Conservation (phyloP, 2,329 filamentous ascomycete species). For the Aspergillus niger region DNA sequence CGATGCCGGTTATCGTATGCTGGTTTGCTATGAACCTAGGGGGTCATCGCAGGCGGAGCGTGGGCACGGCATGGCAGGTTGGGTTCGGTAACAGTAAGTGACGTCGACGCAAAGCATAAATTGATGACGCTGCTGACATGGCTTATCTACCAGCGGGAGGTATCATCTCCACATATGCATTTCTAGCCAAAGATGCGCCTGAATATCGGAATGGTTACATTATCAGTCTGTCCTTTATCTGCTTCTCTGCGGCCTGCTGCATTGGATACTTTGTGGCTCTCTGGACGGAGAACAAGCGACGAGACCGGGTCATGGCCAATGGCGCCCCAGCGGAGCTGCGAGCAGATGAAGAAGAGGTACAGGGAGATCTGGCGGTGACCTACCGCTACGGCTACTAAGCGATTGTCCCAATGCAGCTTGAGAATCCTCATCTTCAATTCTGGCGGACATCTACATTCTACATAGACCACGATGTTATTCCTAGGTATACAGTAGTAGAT, state of each 20-base stretch:
- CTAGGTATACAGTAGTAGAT: not conserved
- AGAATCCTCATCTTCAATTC: not conserved
- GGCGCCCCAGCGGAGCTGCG: slow-evolving; percentile 22
- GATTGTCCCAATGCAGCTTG: not conserved
- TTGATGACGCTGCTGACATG: slow-evolving; percentile 10
- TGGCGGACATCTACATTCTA: not conserved
- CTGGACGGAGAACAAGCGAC: slow-evolving; percentile 44
- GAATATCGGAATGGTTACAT: slow-evolving; percentile 71
- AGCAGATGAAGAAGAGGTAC: slow-evolving; percentile 36
- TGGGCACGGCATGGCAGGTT: slow-evolving; percentile 75
- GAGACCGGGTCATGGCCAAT: slow-evolving; percentile 33
- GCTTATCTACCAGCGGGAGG: slow-evolving; percentile 59
- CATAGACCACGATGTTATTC: not conserved
- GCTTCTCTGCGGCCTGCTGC: slow-evolving; percentile 62
- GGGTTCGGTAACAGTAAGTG: slow-evolving; percentile 67
- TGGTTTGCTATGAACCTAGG: slow-evolving; percentile 82
- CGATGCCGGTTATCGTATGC: slow-evolving; percentile 85
- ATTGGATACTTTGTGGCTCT: slow-evolving; percentile 41
- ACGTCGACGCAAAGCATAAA: not conserved
- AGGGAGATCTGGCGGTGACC: slow-evolving; percentile 46
- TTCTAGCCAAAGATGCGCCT: slow-evolving; percentile 67
- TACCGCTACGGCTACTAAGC: slow-evolving; percentile 44
- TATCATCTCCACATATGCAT: slow-evolving; percentile 74
- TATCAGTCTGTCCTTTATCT: slow-evolving; percentile 74
- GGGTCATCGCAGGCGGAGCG: slow-evolving; percentile 69